A percentile compares a stretch with the other conserved stretches of the same genome.
phyloP scores from a whole-genome alignment of 352 stramenopile genomes.

The Pythium dissotocum region DNA sequence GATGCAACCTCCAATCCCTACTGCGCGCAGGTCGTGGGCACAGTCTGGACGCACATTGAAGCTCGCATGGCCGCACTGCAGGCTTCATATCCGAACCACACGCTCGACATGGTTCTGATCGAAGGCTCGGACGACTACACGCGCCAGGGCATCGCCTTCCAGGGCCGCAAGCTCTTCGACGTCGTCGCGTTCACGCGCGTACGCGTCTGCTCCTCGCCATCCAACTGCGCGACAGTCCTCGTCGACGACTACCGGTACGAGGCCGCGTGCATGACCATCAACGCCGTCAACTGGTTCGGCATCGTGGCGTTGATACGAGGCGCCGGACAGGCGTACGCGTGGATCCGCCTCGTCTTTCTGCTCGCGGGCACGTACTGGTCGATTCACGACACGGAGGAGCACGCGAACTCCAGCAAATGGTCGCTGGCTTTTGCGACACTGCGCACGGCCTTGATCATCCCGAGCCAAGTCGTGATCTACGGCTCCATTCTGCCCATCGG shows the following conservation, averaged over 20 bases:
- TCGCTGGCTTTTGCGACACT: conserved; percentile 5
- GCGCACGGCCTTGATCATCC: conserved; percentile 35
- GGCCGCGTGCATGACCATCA: conserved; percentile 1
- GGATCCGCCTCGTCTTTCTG: neutral
- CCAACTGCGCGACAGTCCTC: conserved; percentile 24
- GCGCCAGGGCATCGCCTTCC: conserved; percentile 11
- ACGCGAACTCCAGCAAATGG: neutral
- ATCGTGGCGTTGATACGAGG: conserved; percentile 5
- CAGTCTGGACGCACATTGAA: conserved; percentile 19
- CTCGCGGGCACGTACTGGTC: neutral
- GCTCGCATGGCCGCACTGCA: neutral
- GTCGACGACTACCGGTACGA: conserved; percentile 26
- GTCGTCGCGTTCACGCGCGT: conserved; percentile 20
- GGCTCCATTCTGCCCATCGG: conserved; percentile 41
- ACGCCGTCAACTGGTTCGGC: neutral
- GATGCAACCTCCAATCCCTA: conserved; percentile 4
- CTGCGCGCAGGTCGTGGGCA: neutral
- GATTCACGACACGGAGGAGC: neutral
- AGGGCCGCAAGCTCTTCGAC: conserved; percentile 12
- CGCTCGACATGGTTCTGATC: conserved; percentile 20
- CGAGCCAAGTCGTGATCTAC: conserved; percentile 47
- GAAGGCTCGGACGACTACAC: conserved; percentile 21
- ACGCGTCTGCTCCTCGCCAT: neutral
- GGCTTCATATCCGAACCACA: conserved; percentile 10
- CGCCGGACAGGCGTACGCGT: conserved; percentile 7